Evolutionary conservation across 2,329 filamentous ascomycete genomes (phyloP).

Genomic region (Monosporascus sp.): DNA sequence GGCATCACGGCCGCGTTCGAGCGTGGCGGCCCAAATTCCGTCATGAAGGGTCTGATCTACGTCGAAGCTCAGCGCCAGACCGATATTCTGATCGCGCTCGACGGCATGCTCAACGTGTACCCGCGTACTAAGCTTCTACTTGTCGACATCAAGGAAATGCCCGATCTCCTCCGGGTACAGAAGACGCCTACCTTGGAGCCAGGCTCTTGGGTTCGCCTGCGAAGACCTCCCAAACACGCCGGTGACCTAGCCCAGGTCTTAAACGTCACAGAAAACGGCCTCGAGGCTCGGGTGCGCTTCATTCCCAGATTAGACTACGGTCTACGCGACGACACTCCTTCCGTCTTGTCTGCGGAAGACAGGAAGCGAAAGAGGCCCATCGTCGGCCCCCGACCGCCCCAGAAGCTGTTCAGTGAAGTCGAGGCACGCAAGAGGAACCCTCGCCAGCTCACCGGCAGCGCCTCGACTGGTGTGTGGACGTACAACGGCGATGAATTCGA

Average conservation of each 20-base stretch:
- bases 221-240: slow-evolving; percentile 71
- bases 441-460: slow-evolving; percentile 56
- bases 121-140: slow-evolving; percentile 80
- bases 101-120: slow-evolving; percentile 85
- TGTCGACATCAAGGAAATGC: slow-evolving; percentile 95
- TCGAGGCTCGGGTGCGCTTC: slow-evolving; percentile 79
- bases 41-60: slow-evolving; percentile 93
- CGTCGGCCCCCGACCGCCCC: slow-evolving; percentile 68
- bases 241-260: slow-evolving; percentile 89
- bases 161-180: slow-evolving; percentile 83
- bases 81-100: slow-evolving; percentile 76
- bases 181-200: slow-evolving; percentile 81
- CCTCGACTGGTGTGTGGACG: slow-evolving; percentile 73
- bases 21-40: slow-evolving; percentile 67
- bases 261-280: slow-evolving; percentile 86
- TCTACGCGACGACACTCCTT: slow-evolving; percentile 65
- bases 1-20: slow-evolving; percentile 90
- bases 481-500: slow-evolving; percentile 88
- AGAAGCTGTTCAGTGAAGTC: slow-evolving; percentile 84
- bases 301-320: slow-evolving; percentile 93
- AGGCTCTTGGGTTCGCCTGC: slow-evolving; percentile 88
- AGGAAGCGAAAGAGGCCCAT: slow-evolving; percentile 74
- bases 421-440: slow-evolving; percentile 88
- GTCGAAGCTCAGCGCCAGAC: slow-evolving; percentile 85
- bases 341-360: slow-evolving; percentile 41